Percentiles rank a stretch among this genome's conserved stretches.
Conservation (phyloP, 1,284 basidiomycete species). For the Ceratobasidium sp. region DNA sequence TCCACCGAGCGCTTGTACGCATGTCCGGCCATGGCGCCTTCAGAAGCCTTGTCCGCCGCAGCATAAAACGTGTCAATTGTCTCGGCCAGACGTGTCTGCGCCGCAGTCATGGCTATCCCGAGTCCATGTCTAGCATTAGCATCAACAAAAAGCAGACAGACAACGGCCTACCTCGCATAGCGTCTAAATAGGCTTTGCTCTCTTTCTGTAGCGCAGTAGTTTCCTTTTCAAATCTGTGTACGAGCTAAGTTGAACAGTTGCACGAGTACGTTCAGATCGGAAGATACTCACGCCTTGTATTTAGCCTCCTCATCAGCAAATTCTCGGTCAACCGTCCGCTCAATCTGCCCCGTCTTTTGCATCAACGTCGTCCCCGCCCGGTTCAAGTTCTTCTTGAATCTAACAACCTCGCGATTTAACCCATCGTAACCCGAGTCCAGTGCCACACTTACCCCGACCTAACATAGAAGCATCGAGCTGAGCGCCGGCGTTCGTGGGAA, state of each 20-base stretch:
- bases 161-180: slow-evolving; percentile 80
- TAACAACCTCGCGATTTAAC: slow-evolving; percentile 53
- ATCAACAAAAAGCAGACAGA: background rate
- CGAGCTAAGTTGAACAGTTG: slow-evolving; percentile 36
- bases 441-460: slow-evolving; percentile 34
- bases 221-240: slow-evolving; percentile 90
- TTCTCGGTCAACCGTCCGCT: slow-evolving; percentile 93
- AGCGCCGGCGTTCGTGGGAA: slow-evolving; percentile 14
- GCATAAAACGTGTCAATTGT: slow-evolving; percentile 95
- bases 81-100: slow-evolving; percentile 94
- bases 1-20: slow-evolving; percentile 96
- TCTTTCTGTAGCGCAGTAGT: slow-evolving; percentile 93
- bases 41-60: slow-evolving; percentile 83
- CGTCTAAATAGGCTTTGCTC: slow-evolving; percentile 94
- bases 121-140: slow-evolving; percentile 6
- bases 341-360: slow-evolving; percentile 98
- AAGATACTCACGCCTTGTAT: slow-evolving; percentile 80
- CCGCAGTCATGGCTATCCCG: slow-evolving; percentile 84
- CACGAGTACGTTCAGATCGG: background rate
- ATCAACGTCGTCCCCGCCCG: slow-evolving; percentile 93
- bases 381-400: slow-evolving; percentile 95
- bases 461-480: background rate
- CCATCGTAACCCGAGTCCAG: background rate
- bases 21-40: slow-evolving; percentile 96
- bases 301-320: slow-evolving; percentile 94